Conservation (phyloP, 768 basidiomycete genomes). For the Leccinum subgranulosum region DNA sequence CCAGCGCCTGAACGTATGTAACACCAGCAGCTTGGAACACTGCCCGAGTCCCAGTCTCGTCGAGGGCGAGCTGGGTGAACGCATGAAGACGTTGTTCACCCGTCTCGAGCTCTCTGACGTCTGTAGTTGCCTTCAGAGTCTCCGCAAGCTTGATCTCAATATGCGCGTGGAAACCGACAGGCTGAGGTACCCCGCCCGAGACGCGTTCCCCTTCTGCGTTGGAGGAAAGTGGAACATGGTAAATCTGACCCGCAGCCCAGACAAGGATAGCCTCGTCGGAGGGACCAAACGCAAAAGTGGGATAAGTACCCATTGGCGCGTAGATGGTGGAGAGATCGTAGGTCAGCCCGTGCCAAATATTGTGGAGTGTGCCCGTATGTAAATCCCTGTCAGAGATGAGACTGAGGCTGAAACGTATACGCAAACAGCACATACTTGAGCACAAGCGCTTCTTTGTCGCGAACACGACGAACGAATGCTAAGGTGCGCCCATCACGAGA, state of each 20-base stretch:
- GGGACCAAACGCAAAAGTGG: conserved; percentile 59
- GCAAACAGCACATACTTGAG: conserved; percentile 49
- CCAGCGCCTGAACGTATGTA: conserved; percentile 25
- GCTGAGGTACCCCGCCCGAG: conserved; percentile 36
- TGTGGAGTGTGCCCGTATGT: conserved; percentile 57
- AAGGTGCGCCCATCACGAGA: conserved; percentile 67
- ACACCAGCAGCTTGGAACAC: conserved; percentile 68
- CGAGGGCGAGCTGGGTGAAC: conserved; percentile 58
- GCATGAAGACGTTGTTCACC: conserved; percentile 56
- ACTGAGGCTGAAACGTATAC: background rate
- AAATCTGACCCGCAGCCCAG: conserved; percentile 73
- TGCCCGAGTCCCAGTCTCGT: conserved; percentile 49
- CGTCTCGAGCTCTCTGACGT: conserved; percentile 53
- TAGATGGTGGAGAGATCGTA: conserved; percentile 64
- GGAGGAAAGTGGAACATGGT: conserved; percentile 49
- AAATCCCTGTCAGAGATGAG: conserved; percentile 49
- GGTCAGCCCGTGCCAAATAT: conserved; percentile 66
- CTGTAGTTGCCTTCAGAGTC: conserved; percentile 46
- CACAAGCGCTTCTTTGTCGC: conserved; percentile 70
- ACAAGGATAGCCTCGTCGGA: conserved; percentile 46
- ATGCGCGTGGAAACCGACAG: conserved; percentile 58
- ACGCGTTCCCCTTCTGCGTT: conserved; percentile 48
- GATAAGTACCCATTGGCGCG: conserved; percentile 79
- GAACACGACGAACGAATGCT: conserved; percentile 70
- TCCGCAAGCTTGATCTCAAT: conserved; percentile 65